These are phyloP conservation scores for Punica granatum DNA, from an alignment of 345 rosid species.

Conservation along the genomic window DNA sequence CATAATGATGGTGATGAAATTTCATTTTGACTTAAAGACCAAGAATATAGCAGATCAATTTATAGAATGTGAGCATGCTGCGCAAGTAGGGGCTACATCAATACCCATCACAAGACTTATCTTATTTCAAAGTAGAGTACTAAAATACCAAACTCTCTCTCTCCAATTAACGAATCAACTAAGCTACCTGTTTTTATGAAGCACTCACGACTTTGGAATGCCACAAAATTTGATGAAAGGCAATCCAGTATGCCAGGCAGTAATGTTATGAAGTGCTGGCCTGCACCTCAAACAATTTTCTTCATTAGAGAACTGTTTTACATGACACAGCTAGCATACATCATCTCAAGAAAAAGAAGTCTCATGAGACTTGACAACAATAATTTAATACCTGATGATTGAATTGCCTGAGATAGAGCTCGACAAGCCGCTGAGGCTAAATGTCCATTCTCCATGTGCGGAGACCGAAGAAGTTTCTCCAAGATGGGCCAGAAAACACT, in stretches of 20 bases:
- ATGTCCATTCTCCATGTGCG: slow-evolving; percentile 76
- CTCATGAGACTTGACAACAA: not conserved
- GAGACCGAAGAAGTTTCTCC: slow-evolving; percentile 76
- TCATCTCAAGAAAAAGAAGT: not conserved
- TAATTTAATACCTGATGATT: slow-evolving; percentile 57
- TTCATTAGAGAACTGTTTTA: not conserved
- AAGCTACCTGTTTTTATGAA: slow-evolving; percentile 76
- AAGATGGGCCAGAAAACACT: slow-evolving; percentile 84
- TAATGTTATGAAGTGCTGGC: slow-evolving; percentile 69
- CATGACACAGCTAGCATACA: not conserved
- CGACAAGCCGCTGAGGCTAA: slow-evolving; percentile 83
- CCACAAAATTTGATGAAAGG: slow-evolving; percentile 70
- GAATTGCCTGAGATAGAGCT: slow-evolving; percentile 89
- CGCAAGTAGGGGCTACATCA: not conserved
- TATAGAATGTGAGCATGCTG: not conserved
- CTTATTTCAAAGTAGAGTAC: not conserved
- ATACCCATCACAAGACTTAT: not conserved
- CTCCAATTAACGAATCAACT: slow-evolving; percentile 1
- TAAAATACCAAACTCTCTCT: not conserved
- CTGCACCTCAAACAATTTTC: slow-evolving; percentile 38
- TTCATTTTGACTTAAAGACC: not conserved
- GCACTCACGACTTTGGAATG: slow-evolving; percentile 81
- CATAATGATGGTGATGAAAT: not conserved
- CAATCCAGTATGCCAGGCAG: slow-evolving; percentile 79
- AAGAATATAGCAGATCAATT: not conserved